Evolutionary conservation across 2,329 filamentous ascomycete species (phyloP).

Genomic region (Aspergillus costaricaensis): DNA sequence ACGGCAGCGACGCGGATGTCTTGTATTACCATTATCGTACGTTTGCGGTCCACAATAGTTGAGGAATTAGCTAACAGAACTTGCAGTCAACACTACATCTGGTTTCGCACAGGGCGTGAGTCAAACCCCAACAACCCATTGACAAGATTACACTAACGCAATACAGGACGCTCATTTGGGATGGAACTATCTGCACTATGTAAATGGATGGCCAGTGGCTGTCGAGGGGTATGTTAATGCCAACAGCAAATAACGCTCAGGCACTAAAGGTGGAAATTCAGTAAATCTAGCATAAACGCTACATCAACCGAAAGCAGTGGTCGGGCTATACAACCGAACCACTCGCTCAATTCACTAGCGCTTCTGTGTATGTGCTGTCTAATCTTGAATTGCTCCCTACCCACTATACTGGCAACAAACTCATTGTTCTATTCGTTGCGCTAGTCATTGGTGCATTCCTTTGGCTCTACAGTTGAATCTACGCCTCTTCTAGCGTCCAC

Average conservation of each 20-base stretch:
- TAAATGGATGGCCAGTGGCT: slow-evolving; percentile 40
- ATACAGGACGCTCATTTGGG: slow-evolving; percentile 39
- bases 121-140: not conserved
- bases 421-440: slow-evolving; percentile 9
- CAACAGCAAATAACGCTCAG: not conserved
- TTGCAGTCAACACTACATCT: slow-evolving; percentile 35
- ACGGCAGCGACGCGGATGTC: slow-evolving; percentile 31
- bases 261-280: not conserved
- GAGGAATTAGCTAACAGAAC: not conserved
- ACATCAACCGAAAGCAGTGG: slow-evolving; percentile 11
- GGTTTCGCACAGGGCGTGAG: slow-evolving; percentile 32
- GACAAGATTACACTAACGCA: slow-evolving; percentile 4
- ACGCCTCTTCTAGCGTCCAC: not conserved
- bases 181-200: slow-evolving; percentile 41
- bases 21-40: slow-evolving; percentile 44
- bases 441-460: slow-evolving; percentile 14
- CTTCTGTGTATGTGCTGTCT: slow-evolving; percentile 24
- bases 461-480: slow-evolving; percentile 11
- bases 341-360: slow-evolving; percentile 4
- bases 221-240: slow-evolving; percentile 12
- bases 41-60: slow-evolving; percentile 6
- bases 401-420: not conserved
- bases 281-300: slow-evolving; percentile 7
- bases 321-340: not conserved
- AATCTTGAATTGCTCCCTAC: slow-evolving; percentile 2